phyloP scores from a whole-genome alignment of 805 yeast species.

The Saccharomycodes ludwigii region DNA sequence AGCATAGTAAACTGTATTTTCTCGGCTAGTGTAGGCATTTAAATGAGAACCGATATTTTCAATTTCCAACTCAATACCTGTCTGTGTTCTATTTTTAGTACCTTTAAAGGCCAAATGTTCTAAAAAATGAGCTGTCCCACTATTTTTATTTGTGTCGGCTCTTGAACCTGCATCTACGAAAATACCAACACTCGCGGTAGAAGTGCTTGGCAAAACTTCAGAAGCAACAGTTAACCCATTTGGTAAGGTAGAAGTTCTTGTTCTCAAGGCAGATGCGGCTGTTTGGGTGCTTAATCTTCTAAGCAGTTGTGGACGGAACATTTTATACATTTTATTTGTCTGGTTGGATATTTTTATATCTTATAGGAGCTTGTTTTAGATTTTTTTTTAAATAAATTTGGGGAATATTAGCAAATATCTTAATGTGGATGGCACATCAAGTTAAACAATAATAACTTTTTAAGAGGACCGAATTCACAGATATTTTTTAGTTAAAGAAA shows the following conservation, averaged over 20 bases:
- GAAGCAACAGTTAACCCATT: constrained; percentile 94
- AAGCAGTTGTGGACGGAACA: too few species aligned
- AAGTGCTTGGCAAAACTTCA: constrained; percentile 73
- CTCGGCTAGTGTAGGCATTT: constrained; percentile 97
- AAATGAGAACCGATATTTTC: constrained; percentile 95
- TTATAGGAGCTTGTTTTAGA: too few species aligned
- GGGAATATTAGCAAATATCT: too few species aligned
- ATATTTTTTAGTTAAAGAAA: too few species aligned
- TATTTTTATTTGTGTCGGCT: constrained; percentile 72
- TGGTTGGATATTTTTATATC: too few species aligned
- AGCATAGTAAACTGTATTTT: constrained; percentile 93
- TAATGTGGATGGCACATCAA: too few species aligned
- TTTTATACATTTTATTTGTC: too few species aligned
- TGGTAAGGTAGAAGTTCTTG: constrained; percentile 61
- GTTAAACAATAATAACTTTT: too few species aligned
- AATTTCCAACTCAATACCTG: constrained; percentile 77
- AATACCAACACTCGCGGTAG: constrained; percentile 95
- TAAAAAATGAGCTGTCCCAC: constrained; percentile 95
- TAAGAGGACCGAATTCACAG: too few species aligned
- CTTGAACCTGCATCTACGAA: constrained; percentile 99
- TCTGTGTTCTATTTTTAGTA: constrained; percentile 68
- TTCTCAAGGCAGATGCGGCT: constrained; percentile 32
- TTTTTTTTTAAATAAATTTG: too few species aligned
- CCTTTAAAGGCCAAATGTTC: constrained; percentile 98
- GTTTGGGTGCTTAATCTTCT: too few species aligned